phyloP scores from a whole-genome alignment of 2,329 filamentous ascomycete species.

The Aspergillus calidoustus region DNA sequence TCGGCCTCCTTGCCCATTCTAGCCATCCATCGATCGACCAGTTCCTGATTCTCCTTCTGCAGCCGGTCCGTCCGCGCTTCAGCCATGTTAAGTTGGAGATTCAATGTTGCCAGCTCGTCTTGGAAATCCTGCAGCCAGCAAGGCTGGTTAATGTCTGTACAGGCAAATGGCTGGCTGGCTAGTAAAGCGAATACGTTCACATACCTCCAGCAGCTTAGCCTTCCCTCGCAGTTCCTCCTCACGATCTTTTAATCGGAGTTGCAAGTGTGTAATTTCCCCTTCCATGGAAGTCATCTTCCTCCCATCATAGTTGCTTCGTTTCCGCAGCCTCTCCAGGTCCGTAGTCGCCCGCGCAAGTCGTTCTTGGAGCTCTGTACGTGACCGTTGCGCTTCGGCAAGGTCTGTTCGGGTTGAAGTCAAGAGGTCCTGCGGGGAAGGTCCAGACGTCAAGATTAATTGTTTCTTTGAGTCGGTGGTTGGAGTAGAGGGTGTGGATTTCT shows the following conservation, averaged over 20 bases:
- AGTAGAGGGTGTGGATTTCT: conserved; percentile 33
- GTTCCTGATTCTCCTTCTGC: conserved; percentile 80
- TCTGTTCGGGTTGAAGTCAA: conserved; percentile 60
- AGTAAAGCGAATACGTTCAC: neutral
- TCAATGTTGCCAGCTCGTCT: conserved; percentile 87
- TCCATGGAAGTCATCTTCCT: conserved; percentile 66
- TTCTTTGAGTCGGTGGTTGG: conserved; percentile 36
- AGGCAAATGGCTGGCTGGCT: neutral
- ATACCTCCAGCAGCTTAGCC: conserved; percentile 76
- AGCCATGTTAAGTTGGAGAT: conserved; percentile 84
- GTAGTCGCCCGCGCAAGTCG: conserved; percentile 66
- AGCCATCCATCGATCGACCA: conserved; percentile 90
- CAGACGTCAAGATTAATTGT: conserved; percentile 27
- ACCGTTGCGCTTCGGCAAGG: conserved; percentile 75
- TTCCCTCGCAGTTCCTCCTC: conserved; percentile 87
- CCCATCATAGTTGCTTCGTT: conserved; percentile 63
- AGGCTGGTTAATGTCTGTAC: conserved; percentile 13
- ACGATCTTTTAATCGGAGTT: conserved; percentile 73
- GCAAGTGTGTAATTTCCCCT: conserved; percentile 64
- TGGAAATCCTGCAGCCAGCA: conserved; percentile 69
- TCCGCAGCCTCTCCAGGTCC: conserved; percentile 67
- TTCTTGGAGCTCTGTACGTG: conserved; percentile 69
- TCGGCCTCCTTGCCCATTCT: conserved; percentile 85
- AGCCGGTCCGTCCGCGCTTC: conserved; percentile 76
- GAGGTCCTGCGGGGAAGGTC: conserved; percentile 37